These are phyloP conservation scores for Pistacia atlantica DNA, from an alignment of 345 rosid species.

Conservation along the genomic window DNA sequence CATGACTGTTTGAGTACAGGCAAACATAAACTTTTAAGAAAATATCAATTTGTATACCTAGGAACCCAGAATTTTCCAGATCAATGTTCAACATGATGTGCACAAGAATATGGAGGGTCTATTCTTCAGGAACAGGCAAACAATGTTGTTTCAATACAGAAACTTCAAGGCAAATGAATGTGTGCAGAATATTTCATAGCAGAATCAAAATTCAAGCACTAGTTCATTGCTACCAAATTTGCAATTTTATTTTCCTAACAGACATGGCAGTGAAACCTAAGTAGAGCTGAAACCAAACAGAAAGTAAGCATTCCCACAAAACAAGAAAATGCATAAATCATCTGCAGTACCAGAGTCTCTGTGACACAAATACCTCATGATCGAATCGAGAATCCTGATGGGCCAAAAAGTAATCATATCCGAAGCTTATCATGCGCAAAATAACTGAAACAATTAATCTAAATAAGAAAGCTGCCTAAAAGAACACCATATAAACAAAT, in stretches of 20 bases:
- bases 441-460: slow-evolving; percentile 47
- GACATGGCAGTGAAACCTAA: not conserved
- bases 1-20: not conserved
- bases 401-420: slow-evolving; percentile 85
- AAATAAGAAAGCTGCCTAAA: not conserved
- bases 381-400: slow-evolving; percentile 61
- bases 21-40: not conserved
- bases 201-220: not conserved
- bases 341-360: not conserved
- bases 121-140: not conserved
- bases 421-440: slow-evolving; percentile 94
- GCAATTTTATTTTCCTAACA: not conserved
- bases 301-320: not conserved
- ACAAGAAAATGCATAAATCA: not conserved
- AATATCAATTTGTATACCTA: slow-evolving; percentile 10
- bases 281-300: slow-evolving; percentile 12
- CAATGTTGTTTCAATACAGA: not conserved
- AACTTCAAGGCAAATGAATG: not conserved
- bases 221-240: not conserved
- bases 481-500: not conserved
- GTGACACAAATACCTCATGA: slow-evolving; percentile 52
- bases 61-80: not conserved
- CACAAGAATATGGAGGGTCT: not conserved
- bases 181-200: not conserved
- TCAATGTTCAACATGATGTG: not conserved